A percentile compares a stretch with the other conserved stretches of the same genome.
Evolutionary conservation across 2,329 filamentous ascomycete species (phyloP).

Genomic region (Pleurostoma richardsiae): DNA sequence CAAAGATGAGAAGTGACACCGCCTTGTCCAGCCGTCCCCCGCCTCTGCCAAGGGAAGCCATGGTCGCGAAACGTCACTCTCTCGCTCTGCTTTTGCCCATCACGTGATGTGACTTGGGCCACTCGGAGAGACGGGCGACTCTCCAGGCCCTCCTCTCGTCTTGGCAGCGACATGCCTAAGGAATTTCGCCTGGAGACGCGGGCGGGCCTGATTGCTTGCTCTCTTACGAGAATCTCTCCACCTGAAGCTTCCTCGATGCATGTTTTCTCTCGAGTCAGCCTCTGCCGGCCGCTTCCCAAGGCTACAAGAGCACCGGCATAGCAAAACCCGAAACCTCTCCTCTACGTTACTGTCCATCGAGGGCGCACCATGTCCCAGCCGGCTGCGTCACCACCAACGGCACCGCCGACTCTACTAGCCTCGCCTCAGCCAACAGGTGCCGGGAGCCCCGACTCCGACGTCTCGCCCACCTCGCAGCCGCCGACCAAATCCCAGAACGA

Average conservation of each 20-base stretch:
- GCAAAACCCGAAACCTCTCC: constrained; percentile 7
- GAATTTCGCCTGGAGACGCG: too few species aligned
- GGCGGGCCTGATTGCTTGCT: neutral
- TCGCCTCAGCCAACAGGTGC: neutral
- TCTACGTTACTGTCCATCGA: constrained; percentile 6
- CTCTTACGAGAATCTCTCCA: constrained; percentile 3
- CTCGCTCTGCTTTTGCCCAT: too few species aligned
- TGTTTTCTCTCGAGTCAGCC: constrained; percentile 24
- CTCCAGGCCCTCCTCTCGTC: too few species aligned
- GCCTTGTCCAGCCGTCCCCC: too few species aligned
- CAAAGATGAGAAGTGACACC: too few species aligned
- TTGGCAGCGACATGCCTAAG: too few species aligned
- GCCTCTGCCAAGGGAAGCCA: too few species aligned
- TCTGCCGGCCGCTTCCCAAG: constrained; percentile 37
- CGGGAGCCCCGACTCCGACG: constrained; percentile 32
- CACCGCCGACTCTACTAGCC: constrained; percentile 2
- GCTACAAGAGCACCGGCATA: constrained; percentile 32
- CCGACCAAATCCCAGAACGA: constrained; percentile 21
- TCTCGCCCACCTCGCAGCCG: constrained; percentile 33
- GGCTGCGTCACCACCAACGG: constrained; percentile 7
- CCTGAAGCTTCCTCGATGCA: constrained; percentile 23
- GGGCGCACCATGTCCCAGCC: constrained; percentile 9
- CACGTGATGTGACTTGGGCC: too few species aligned
- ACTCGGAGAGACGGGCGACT: too few species aligned
- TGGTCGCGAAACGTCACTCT: too few species aligned